Percentiles rank a stretch among this genome's conserved stretches.
Conservation (phyloP, 176 grass and related monocot species). For the Aegilops umbellulata region DNA sequence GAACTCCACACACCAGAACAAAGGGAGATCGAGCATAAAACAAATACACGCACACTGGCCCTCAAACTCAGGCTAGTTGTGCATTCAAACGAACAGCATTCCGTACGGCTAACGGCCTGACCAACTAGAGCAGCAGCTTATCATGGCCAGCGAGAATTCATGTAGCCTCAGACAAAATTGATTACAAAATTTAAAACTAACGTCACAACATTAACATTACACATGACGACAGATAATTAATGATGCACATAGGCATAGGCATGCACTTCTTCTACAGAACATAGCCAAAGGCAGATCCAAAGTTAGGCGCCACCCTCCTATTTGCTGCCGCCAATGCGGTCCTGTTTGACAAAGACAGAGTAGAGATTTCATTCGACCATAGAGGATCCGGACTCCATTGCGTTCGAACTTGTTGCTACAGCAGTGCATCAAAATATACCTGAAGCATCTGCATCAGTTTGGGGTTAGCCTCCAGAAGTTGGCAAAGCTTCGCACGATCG, state of each 20-base stretch:
- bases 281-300: background rate
- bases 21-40: background rate
- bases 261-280: background rate
- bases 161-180: background rate
- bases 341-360: conserved; percentile 41
- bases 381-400: background rate
- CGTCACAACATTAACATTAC: conserved; percentile 38
- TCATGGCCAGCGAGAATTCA: background rate
- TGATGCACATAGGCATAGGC: background rate
- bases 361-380: background rate
- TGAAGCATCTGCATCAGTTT: conserved; percentile 99
- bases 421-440: conserved; percentile 39
- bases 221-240: background rate
- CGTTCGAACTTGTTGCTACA: background rate
- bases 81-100: background rate
- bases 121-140: background rate
- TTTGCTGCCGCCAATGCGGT: conserved; percentile 44
- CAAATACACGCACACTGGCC: background rate
- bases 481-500: conserved; percentile 87
- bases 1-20: background rate
- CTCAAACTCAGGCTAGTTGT: background rate
- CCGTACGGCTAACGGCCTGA: background rate
- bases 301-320: background rate
- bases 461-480: conserved; percentile 85
- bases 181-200: background rate